These are phyloP conservation scores for Vigna radiata DNA, from an alignment of 306 rosid genomes.

Conservation along the genomic window DNA sequence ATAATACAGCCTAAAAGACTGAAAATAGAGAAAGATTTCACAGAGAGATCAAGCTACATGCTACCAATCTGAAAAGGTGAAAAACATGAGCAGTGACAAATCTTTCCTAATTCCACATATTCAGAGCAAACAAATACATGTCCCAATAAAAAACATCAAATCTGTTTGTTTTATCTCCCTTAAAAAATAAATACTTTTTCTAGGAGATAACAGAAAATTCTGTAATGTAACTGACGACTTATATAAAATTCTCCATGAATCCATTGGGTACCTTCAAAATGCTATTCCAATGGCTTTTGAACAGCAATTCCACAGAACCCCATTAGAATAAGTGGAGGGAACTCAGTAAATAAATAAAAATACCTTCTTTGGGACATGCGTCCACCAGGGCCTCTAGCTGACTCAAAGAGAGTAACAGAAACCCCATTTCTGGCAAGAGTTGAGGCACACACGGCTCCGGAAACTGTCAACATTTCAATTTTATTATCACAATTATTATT, in stretches of 20 bases:
- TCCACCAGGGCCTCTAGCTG: conserved; percentile 97
- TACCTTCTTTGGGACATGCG: conserved; percentile 93
- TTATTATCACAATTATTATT: background rate
- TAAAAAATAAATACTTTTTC: background rate
- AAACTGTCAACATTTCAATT: conserved; percentile 59
- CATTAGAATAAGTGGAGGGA: background rate
- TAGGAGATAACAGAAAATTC: background rate
- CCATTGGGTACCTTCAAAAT: conserved; percentile 4
- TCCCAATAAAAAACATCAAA: conserved; percentile 16
- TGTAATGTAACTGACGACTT: background rate
- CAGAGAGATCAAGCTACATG: background rate
- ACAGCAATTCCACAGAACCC: background rate
- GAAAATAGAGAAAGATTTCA: conserved; percentile 7
- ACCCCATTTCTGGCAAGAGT: conserved; percentile 80
- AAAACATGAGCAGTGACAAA: background rate
- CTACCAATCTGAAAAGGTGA: background rate
- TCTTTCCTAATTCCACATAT: background rate
- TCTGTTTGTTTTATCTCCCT: background rate
- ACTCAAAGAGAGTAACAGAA: conserved; percentile 80
- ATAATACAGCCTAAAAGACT: background rate
- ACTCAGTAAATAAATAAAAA: background rate
- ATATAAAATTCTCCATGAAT: background rate
- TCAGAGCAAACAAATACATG: conserved; percentile 14
- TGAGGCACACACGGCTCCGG: conserved; percentile 93
- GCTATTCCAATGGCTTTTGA: conserved; percentile 1